Percentiles rank a stretch among this genome's conserved stretches.
phyloP scores from a whole-genome alignment of 768 basidiomycete species.

The Tricholoma saponaceum region DNA sequence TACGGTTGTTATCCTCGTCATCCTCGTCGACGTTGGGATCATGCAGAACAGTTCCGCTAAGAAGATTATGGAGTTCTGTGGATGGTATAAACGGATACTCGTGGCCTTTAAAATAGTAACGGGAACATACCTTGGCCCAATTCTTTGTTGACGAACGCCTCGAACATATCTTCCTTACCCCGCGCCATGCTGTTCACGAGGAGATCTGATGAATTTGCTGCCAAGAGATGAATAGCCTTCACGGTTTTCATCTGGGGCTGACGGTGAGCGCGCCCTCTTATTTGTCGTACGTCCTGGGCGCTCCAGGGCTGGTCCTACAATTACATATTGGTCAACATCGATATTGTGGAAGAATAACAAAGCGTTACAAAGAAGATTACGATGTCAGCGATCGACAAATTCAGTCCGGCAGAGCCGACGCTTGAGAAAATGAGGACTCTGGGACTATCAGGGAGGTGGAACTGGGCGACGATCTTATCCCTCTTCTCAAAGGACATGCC shows the following conservation, averaged over 20 bases:
- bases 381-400: constrained; percentile 6
- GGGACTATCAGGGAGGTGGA: constrained; percentile 4
- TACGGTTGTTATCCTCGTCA: too few species aligned
- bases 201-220: constrained; percentile 20
- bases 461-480: constrained; percentile 5
- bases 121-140: neutral
- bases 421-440: constrained; percentile 12
- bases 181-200: constrained; percentile 15
- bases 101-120: too few species aligned
- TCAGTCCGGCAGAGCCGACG: constrained; percentile 13
- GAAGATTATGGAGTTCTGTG: too few species aligned
- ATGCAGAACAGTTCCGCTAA: too few species aligned
- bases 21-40: too few species aligned
- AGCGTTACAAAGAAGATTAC: constrained; percentile 15
- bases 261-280: constrained; percentile 20
- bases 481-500: constrained; percentile 9
- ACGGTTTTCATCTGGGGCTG: constrained; percentile 23
- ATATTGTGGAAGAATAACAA: too few species aligned
- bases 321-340: too few species aligned
- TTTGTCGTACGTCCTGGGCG: constrained; percentile 23
- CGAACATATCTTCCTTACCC: constrained; percentile 22
- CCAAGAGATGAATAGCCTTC: constrained; percentile 18
- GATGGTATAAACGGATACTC: too few species aligned
- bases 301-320: constrained; percentile 27
- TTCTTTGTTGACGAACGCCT: constrained; percentile 15